Evolutionary conservation across 108 stramenopile genomes (phyloP).

Genomic region (Aurantiochytrium sp.): DNA sequence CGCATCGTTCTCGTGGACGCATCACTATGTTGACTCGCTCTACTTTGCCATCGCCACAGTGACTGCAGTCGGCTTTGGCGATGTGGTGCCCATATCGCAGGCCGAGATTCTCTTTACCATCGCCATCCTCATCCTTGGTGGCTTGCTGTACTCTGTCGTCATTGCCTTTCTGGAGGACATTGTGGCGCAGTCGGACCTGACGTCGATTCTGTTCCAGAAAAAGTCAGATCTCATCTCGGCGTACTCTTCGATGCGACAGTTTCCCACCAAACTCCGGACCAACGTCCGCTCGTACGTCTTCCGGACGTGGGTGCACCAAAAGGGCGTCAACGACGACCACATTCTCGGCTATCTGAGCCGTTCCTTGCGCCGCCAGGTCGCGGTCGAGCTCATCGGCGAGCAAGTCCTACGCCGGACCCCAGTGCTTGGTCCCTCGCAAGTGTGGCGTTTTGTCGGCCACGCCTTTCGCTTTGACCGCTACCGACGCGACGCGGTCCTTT

Average conservation of each 20-base stretch:
- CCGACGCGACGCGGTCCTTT: background rate
- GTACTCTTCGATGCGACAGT: constrained; percentile 39
- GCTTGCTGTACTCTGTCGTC: constrained; percentile 52
- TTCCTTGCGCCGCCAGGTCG: background rate
- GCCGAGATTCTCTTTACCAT: constrained; percentile 55
- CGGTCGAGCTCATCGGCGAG: background rate
- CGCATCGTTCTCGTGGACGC: too few relatives aligned
- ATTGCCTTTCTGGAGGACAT: constrained; percentile 62
- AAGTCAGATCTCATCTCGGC: constrained; percentile 47
- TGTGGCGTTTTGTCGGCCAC: background rate
- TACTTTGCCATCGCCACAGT: background rate
- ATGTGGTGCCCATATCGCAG: constrained; percentile 47
- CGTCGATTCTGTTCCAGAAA: constrained; percentile 52
- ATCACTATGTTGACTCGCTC: background rate
- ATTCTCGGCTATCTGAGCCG: constrained; percentile 42
- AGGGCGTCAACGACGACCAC: constrained; percentile 48
- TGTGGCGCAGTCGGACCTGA: constrained; percentile 63
- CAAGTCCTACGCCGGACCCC: background rate
- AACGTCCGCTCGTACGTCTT: constrained; percentile 50
- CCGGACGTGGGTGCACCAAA: constrained; percentile 52
- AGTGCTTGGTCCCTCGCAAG: background rate
- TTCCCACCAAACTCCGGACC: constrained; percentile 41
- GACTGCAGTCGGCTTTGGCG: constrained; percentile 40
- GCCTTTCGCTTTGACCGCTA: background rate
- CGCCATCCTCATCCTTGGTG: constrained; percentile 49